Base-by-base conservation (phyloP, 2,329 filamentous ascomycete genomes). In the Clarireedia hainanense region DNA sequence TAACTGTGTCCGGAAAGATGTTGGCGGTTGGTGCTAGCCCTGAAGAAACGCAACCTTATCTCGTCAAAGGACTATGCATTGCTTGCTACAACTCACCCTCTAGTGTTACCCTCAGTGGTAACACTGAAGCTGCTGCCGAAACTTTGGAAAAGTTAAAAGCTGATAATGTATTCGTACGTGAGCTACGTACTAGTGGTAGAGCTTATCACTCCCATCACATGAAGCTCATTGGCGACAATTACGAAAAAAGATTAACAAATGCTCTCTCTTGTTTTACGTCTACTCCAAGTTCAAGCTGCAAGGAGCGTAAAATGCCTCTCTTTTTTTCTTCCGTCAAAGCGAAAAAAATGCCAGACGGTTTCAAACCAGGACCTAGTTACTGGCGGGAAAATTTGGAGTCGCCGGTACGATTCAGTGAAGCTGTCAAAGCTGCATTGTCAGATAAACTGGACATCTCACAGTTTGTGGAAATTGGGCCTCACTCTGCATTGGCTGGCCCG, bases 21-120 rank as follows among this genome's bases (percentile, higher is more conserved):
- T 12, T 58, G 26, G 59, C 62, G n/a, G 58, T 48, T 37, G 61
- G 57, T 10, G 26, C 59, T 6, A 50, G 52, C 3, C n/a, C 58
- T 7, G 36, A 48, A n/a, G 42, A 49, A 20, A 49, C 47, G 1
- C 5, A 50, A 27, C 20, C 47, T 15, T 49, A 57, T 43, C 40
- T 57, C 1, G 14, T 30, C 4, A 27, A 40, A 10, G 30, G 52
- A 9, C 23, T 58, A 2, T 23, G 24, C 7, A 45, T 61, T 12
- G 71, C 70, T 4, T 68, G 65, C 34, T 58, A 60, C 4, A 69
- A 66, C 47, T 59, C 55, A 12, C 62, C 62, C 1, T 37, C 51
- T 1, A 65, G 58, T 40, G 57, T 64, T 5, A 67, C 65, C 0
- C 7, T 67, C 2, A 59, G 58, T 26, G 66, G 66, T 1, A 39